These are phyloP conservation scores for Acacia melanoxylon DNA, from an alignment of 306 rosid species.

Conservation along the genomic window DNA sequence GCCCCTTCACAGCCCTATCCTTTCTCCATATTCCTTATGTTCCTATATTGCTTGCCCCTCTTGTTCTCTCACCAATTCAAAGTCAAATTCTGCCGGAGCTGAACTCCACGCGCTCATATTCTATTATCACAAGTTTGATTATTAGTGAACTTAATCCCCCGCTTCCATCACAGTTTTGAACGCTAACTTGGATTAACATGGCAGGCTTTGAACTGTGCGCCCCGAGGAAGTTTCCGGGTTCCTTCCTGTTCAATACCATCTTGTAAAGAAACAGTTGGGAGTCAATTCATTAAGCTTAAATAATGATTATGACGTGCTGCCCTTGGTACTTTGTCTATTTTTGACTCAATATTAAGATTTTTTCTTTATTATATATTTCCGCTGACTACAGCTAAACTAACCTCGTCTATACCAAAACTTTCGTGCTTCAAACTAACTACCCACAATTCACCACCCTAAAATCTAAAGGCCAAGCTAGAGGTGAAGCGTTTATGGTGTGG, in stretches of 20 bases:
- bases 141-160: constrained; percentile 29
- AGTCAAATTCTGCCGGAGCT: not conserved
- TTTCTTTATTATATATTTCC: not conserved
- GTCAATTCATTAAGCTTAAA: not conserved
- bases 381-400: constrained; percentile 27
- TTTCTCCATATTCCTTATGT: not conserved
- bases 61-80: not conserved
- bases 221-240: constrained; percentile 28
- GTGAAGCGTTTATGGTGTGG: not conserved
- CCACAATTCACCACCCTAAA: not conserved
- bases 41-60: not conserved
- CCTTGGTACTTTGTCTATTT: constrained; percentile 15
- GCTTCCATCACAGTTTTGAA: constrained; percentile 26
- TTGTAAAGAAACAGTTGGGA: constrained; percentile 11
- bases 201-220: not conserved
- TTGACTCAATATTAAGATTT: constrained; percentile 26
- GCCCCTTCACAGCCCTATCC: not conserved
- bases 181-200: constrained; percentile 24
- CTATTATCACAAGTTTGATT: not conserved
- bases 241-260: not conserved
- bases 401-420: not conserved
- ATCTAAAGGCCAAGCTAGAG: not conserved
- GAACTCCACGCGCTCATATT: not conserved
- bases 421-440: not conserved
- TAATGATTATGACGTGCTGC: constrained; percentile 10